Percentiles rank a stretch among this genome's conserved stretches.
Evolutionary conservation across 2,329 filamentous ascomycete genomes (phyloP).

Genomic region (Exophiala phaeomuriformis): DNA sequence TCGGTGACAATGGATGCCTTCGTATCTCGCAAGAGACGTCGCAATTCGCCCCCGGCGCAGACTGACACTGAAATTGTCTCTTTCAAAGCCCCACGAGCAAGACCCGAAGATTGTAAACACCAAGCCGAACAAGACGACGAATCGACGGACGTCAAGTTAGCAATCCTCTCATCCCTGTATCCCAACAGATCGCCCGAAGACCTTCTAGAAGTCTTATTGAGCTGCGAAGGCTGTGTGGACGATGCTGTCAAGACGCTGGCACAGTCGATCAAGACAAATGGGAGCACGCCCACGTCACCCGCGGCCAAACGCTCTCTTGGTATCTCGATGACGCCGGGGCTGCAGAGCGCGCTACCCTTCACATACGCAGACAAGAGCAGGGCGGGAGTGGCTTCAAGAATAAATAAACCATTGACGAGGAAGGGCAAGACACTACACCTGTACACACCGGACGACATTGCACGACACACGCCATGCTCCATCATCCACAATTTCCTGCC

Average conservation of each 20-base stretch:
- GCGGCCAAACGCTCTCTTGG: slow-evolving; percentile 34
- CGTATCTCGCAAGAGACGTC: slow-evolving; percentile 34
- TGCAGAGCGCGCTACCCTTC: slow-evolving; percentile 57
- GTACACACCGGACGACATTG: slow-evolving; percentile 73
- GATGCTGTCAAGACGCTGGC: slow-evolving; percentile 53
- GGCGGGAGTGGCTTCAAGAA: slow-evolving; percentile 31
- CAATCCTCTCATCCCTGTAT: slow-evolving; percentile 71
- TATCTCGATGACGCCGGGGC: slow-evolving; percentile 37
- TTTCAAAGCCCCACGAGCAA: neutral
- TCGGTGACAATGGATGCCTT: slow-evolving; percentile 37
- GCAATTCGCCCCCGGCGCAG: slow-evolving; percentile 19
- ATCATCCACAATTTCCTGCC: slow-evolving; percentile 89
- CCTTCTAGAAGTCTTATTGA: slow-evolving; percentile 71
- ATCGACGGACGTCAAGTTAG: slow-evolving; percentile 83
- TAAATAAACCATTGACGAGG: slow-evolving; percentile 50
- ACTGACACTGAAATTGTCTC: slow-evolving; percentile 5
- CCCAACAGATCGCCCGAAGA: slow-evolving; percentile 56
- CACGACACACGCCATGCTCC: slow-evolving; percentile 77
- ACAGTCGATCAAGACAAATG: slow-evolving; percentile 22
- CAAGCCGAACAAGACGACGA: slow-evolving; percentile 64
- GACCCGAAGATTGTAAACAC: slow-evolving; percentile 4
- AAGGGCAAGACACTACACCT: slow-evolving; percentile 79
- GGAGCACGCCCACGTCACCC: slow-evolving; percentile 2
- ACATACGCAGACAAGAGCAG: slow-evolving; percentile 20
- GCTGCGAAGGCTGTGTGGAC: slow-evolving; percentile 68